phyloP scores from a whole-genome alignment of 23 red algal species.

The Cyanidiococcus yangmingshanensis region DNA sequence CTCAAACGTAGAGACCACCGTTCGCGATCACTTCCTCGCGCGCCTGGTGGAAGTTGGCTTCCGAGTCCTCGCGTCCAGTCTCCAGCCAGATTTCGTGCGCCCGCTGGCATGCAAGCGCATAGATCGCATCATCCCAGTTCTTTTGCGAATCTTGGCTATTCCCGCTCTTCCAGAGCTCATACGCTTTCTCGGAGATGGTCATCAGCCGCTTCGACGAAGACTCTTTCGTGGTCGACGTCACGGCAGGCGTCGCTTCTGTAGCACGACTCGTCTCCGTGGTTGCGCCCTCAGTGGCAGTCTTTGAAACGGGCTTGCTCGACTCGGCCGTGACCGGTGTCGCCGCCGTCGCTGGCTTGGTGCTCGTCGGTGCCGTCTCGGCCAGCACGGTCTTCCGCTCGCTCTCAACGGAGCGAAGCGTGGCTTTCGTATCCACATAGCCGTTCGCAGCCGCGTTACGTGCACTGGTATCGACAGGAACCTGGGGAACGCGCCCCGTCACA shows the following conservation, averaged over 20 bases:
- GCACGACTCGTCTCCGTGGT: neutral
- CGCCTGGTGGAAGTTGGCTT: constrained; percentile 16
- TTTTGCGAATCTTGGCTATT: neutral
- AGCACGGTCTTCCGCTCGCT: neutral
- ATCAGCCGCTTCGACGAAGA: constrained; percentile 12
- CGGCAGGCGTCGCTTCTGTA: neutral
- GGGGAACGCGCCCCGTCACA: neutral
- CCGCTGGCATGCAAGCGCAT: constrained; percentile 13
- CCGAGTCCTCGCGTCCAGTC: constrained; percentile 11
- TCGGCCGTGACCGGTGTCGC: neutral
- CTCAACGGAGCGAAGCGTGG: neutral
- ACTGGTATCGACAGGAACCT: neutral
- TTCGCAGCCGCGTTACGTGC: neutral
- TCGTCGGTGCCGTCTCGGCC: neutral
- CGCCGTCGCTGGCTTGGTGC: neutral
- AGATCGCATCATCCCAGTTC: constrained; percentile 14
- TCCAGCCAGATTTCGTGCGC: constrained; percentile 18
- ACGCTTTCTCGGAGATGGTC: constrained; percentile 11
- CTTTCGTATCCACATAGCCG: neutral
- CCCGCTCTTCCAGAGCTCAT: constrained; percentile 3
- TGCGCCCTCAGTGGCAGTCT: neutral
- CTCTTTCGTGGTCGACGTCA: neutral
- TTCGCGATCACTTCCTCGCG: constrained; percentile 13
- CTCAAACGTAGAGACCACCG: constrained; percentile 14
- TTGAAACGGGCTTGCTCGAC: neutral